Conservation (phyloP, 139 green algal genomes). For the Tetradesmus lagerheimii region DNA sequence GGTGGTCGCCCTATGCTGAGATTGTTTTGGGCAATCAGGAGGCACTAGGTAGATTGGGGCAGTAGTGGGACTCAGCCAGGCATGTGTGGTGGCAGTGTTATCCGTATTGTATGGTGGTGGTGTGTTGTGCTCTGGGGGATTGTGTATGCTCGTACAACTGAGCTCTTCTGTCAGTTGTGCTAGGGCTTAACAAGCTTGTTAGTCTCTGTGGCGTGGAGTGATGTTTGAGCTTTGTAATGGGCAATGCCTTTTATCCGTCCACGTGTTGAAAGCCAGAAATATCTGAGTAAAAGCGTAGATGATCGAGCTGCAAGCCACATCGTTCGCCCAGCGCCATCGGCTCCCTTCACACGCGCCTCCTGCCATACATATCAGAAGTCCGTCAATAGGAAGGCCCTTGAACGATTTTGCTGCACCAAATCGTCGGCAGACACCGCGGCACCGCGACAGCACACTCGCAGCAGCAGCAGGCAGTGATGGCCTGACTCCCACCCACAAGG, state of each 20-base stretch:
- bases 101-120: not conserved
- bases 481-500: not conserved
- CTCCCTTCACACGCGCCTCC: not conserved
- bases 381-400: too few species aligned
- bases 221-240: too few species aligned
- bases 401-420: not conserved
- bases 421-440: too few species aligned
- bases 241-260: too few species aligned
- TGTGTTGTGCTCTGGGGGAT: not conserved
- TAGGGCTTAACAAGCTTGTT: not conserved
- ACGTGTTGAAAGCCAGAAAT: too few species aligned
- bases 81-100: not conserved
- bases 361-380: not conserved
- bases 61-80: not conserved
- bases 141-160: not conserved
- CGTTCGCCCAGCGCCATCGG: not conserved
- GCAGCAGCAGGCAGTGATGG: not conserved
- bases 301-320: not conserved
- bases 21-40: too few species aligned
- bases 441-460: not conserved
- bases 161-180: not conserved
- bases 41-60: not conserved
- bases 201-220: too few species aligned
- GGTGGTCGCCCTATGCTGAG: too few species aligned
- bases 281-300: not conserved